These are phyloP conservation scores for Hypoxylon sp. DNA, from an alignment of 2,329 filamentous ascomycete species.

Conservation along the genomic window DNA sequence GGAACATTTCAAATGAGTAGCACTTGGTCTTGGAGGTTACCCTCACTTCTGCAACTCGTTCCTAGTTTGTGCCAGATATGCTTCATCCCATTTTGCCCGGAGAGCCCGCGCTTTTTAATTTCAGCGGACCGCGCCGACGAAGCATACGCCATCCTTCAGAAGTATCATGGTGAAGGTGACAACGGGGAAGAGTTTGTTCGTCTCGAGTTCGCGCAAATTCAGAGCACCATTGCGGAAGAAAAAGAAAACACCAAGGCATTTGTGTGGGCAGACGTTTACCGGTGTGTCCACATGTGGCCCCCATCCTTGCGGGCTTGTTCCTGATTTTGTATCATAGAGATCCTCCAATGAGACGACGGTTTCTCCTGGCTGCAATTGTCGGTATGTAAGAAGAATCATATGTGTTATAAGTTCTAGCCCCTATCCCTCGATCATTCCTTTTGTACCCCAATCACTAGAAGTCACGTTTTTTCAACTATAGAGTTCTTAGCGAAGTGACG, in stretches of 20 bases:
- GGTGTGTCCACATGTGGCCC: slow-evolving; percentile 47
- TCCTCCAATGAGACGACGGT: slow-evolving; percentile 55
- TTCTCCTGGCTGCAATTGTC: slow-evolving; percentile 55
- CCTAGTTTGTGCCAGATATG: slow-evolving; percentile 45
- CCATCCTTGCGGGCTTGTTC: not conserved
- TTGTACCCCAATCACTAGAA: not conserved
- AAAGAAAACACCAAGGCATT: slow-evolving; percentile 62
- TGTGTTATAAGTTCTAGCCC: not conserved
- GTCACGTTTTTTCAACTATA: not conserved
- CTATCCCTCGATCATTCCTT: not conserved
- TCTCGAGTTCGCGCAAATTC: slow-evolving; percentile 70
- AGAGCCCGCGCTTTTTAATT: slow-evolving; percentile 66
- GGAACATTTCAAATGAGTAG: slow-evolving; percentile 59
- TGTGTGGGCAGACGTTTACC: slow-evolving; percentile 60
- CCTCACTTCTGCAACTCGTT: slow-evolving; percentile 59
- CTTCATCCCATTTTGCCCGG: slow-evolving; percentile 60
- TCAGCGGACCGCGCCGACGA: slow-evolving; percentile 67
- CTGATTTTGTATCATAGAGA: slow-evolving; percentile 53
- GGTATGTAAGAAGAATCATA: slow-evolving; percentile 37
- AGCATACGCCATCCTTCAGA: slow-evolving; percentile 68
- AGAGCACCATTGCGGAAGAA: slow-evolving; percentile 64
- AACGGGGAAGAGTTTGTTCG: slow-evolving; percentile 66
- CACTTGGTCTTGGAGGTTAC: slow-evolving; percentile 60
- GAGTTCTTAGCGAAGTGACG: no score
- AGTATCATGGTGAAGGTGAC: slow-evolving; percentile 71